Evolutionary conservation across 495 filamentous ascomycete species (phyloP).

Genomic region (Chaetomium tenue): DNA sequence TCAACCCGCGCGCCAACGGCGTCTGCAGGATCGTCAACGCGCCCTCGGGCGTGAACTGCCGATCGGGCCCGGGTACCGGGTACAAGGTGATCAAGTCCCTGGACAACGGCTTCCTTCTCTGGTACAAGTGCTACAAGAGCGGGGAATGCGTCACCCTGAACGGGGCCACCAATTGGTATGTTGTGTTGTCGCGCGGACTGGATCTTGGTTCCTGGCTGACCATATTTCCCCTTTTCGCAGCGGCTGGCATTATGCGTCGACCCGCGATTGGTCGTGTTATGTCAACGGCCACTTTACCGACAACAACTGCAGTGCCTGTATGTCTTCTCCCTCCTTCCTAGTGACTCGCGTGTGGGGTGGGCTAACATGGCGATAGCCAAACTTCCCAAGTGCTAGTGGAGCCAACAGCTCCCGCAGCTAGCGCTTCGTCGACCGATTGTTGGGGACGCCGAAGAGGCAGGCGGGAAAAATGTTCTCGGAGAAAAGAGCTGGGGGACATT

Average conservation of each 20-base stretch:
- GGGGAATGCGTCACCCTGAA: constrained; percentile 1
- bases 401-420: too few species aligned
- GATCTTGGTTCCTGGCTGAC: not conserved
- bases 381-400: too few species aligned
- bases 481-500: too few species aligned
- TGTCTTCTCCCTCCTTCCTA: too few species aligned
- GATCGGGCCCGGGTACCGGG: not conserved
- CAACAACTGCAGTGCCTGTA: not conserved
- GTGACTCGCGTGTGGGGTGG: too few species aligned
- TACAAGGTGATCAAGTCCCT: not conserved
- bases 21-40: not conserved
- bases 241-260: not conserved
- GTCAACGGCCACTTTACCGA: not conserved
- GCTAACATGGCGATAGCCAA: too few species aligned
- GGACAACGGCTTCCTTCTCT: not conserved
- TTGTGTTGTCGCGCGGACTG: too few species aligned
- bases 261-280: not conserved
- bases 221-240: not conserved
- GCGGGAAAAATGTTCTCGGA: too few species aligned
- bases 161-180: not conserved
- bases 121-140: not conserved
- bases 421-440: too few species aligned
- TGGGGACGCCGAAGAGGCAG: too few species aligned
- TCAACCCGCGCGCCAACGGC: not conserved
- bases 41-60: not conserved